These are phyloP conservation scores for Kazachstania bromeliacearum DNA, from an alignment of 805 yeast species.

Conservation along the genomic window DNA sequence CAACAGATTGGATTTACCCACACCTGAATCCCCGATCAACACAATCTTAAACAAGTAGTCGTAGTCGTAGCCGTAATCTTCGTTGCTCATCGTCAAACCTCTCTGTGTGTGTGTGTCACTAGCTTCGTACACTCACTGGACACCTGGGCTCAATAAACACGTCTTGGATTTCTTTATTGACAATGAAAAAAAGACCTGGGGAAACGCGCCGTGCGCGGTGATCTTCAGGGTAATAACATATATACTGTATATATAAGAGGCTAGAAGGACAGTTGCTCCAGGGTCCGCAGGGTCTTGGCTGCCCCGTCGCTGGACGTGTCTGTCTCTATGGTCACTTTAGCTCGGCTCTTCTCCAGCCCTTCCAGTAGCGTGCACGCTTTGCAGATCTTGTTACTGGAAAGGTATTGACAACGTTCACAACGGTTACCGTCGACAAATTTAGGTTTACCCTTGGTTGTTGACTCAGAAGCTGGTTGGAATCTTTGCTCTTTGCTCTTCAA, in stretches of 20 bases:
- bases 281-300: conserved; percentile 3
- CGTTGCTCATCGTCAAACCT: conserved; percentile 29
- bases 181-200: background rate
- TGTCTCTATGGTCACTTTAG: conserved; percentile 50
- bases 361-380: conserved; percentile 86
- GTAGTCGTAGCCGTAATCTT: conserved; percentile 72
- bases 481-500: conserved; percentile 41
- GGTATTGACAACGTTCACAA: conserved; percentile 85
- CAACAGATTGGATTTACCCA: conserved; percentile 88
- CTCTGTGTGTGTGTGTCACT: background rate
- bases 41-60: conserved; percentile 91
- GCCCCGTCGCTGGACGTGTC: conserved; percentile 21
- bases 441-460: conserved; percentile 7
- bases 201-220: background rate
- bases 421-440: conserved; percentile 52
- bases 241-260: too few species aligned
- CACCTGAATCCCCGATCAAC: conserved; percentile 93
- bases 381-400: conserved; percentile 80
- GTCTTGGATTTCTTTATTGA: background rate
- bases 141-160: too few species aligned
- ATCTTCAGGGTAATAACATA: too few species aligned
- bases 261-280: conserved; percentile 3
- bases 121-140: too few species aligned
- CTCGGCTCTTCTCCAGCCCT: conserved; percentile 70
- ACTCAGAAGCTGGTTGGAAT: conserved; percentile 2